A percentile compares a stretch with the other conserved stretches of the same genome.
Conservation (phyloP, 2,329 filamentous ascomycete species). For the Fusarium sp. region DNA sequence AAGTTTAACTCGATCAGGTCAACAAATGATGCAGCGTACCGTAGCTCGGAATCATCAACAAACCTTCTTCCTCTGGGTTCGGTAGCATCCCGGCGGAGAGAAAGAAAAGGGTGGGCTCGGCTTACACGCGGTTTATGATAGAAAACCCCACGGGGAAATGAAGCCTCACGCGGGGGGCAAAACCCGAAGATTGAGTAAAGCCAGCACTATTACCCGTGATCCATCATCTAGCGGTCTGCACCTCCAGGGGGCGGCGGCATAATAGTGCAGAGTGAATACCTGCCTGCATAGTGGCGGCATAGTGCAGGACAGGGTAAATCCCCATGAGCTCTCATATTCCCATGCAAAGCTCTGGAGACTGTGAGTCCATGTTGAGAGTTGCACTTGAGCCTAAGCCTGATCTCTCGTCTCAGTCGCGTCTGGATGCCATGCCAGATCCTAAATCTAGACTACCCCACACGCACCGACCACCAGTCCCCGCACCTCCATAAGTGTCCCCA, state of each 20-base stretch:
- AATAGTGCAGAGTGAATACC: slow-evolving; percentile 6
- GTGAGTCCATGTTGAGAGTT: slow-evolving; percentile 24
- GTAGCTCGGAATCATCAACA: slow-evolving; percentile 12
- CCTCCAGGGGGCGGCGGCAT: slow-evolving; percentile 13
- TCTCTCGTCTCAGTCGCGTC: slow-evolving; percentile 8
- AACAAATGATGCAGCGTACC: not conserved
- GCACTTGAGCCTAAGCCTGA: slow-evolving; percentile 1
- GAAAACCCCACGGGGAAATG: slow-evolving; percentile 37
- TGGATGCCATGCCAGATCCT: slow-evolving; percentile 32
- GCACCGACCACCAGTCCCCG: slow-evolving; percentile 41
- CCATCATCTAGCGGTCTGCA: slow-evolving; percentile 26
- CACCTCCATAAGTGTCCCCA: slow-evolving; percentile 39
- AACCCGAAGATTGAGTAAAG: slow-evolving; percentile 15
- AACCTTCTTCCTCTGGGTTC: slow-evolving; percentile 11
- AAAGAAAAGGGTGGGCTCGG: slow-evolving; percentile 35
- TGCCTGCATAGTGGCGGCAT: slow-evolving; percentile 9
- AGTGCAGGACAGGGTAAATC: not conserved
- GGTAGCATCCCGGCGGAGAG: slow-evolving; percentile 22
- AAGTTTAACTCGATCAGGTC: slow-evolving; percentile 7
- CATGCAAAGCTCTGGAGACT: not conserved
- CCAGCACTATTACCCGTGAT: slow-evolving; percentile 5
- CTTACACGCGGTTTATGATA: slow-evolving; percentile 23
- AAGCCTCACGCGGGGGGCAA: slow-evolving; percentile 32
- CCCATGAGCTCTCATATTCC: slow-evolving; percentile 39
- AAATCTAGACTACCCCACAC: slow-evolving; percentile 44